These are phyloP conservation scores for Dicorynia guianensis DNA, from an alignment of 306 rosid species.

Conservation along the genomic window DNA sequence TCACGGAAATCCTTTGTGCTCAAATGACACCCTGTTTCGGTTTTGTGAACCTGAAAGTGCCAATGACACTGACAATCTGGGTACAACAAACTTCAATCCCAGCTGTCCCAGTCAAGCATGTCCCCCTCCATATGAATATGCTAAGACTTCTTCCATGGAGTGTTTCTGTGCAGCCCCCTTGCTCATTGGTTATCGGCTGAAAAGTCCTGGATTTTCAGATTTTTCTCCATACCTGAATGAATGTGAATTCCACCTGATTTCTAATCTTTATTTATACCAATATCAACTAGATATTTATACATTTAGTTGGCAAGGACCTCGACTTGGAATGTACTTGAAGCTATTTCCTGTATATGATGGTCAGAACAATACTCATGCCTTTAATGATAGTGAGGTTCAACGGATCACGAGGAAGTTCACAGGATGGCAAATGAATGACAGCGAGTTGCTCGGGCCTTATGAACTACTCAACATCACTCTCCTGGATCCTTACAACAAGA, in stretches of 20 bases:
- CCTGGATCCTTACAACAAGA: slow-evolving; percentile 57
- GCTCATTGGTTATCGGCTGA: slow-evolving; percentile 68
- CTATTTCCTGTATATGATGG: slow-evolving; percentile 60
- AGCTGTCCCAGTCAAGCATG: slow-evolving; percentile 57
- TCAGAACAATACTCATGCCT: slow-evolving; percentile 29
- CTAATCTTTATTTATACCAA: slow-evolving; percentile 48
- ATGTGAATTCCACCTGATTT: slow-evolving; percentile 59
- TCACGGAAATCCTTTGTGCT: slow-evolving; percentile 82
- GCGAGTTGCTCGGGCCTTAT: slow-evolving; percentile 78
- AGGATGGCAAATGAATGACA: slow-evolving; percentile 63
- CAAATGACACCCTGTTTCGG: slow-evolving; percentile 39
- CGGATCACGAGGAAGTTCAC: slow-evolving; percentile 62
- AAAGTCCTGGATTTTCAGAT: slow-evolving; percentile 85
- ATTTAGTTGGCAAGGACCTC: slow-evolving; percentile 75
- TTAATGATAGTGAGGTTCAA: slow-evolving; percentile 62
- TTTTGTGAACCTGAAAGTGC: slow-evolving; percentile 62
- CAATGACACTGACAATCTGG: slow-evolving; percentile 20
- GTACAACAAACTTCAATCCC: slow-evolving; percentile 33
- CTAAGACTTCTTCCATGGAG: slow-evolving; percentile 4
- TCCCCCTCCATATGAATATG: slow-evolving; percentile 70
- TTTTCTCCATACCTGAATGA: slow-evolving; percentile 50
- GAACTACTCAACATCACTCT: slow-evolving; percentile 63
- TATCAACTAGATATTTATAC: slow-evolving; percentile 61
- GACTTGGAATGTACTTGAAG: slow-evolving; percentile 73
- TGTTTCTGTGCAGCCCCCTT: slow-evolving; percentile 83